phyloP scores from a whole-genome alignment of 768 basidiomycete genomes.

The Boletus patriciae region DNA sequence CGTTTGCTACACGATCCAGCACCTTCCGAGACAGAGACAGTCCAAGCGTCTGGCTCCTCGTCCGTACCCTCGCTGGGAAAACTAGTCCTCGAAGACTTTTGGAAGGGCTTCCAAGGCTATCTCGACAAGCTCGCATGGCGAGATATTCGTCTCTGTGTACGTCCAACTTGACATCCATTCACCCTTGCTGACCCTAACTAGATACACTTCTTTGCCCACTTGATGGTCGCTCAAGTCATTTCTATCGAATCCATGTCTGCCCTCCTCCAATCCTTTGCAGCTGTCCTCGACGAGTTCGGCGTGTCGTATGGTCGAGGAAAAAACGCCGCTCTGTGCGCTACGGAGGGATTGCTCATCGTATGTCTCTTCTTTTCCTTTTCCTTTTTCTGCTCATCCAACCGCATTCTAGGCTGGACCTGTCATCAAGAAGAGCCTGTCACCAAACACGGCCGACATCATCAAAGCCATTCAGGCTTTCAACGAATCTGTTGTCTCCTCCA shows the following conservation, averaged over 20 bases:
- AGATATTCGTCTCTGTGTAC: conserved; percentile 82
- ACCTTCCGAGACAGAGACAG: conserved; percentile 35
- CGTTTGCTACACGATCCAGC: conserved; percentile 58
- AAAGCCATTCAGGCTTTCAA: conserved; percentile 69
- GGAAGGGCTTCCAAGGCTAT: conserved; percentile 86
- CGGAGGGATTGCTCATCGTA: conserved; percentile 77
- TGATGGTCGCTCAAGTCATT: conserved; percentile 74
- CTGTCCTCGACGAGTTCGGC: conserved; percentile 87
- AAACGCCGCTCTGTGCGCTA: conserved; percentile 76
- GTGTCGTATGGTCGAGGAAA: conserved; percentile 85
- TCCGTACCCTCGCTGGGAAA: conserved; percentile 53
- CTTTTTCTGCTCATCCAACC: neutral
- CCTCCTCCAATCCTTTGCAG: conserved; percentile 79
- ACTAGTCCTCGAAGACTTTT: conserved; percentile 82
- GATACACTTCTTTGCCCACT: conserved; percentile 93
- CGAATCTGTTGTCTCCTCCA: conserved; percentile 55
- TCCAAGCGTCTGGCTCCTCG: conserved; percentile 30
- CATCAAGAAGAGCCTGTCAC: conserved; percentile 58
- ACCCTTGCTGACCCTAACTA: conserved; percentile 33
- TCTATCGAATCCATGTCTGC: conserved; percentile 76
- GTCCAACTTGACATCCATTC: conserved; percentile 25
- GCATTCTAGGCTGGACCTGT: conserved; percentile 59
- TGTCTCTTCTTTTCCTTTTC: conserved; percentile 14
- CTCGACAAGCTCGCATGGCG: conserved; percentile 91
- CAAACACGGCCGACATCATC: conserved; percentile 68